Evolutionary conservation across 352 stramenopile species (phyloP), one percentile per base, ranked within the genome.

Genomic region (Globisporangium viniferum): DNA sequence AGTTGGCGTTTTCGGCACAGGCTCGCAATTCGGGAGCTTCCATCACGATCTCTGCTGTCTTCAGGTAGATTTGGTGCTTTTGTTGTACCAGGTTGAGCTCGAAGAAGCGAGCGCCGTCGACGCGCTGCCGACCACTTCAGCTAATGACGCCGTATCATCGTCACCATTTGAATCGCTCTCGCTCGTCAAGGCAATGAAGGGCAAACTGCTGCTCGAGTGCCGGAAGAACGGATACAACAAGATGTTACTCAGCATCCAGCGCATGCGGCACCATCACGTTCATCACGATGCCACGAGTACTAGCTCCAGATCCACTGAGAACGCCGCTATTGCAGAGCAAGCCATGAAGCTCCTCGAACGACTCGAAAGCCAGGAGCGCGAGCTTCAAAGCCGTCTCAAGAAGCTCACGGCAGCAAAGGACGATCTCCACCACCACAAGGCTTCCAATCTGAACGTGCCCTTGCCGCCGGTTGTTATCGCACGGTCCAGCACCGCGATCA

Each of bases 41-140:
- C 58, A 75, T n/a, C 78, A 91, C 62, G 81, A 91, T 31, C 62
- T 91, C n/a, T 76, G 66, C 20, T 90, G 84, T 39, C 48, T 86
- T 5, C 80, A 93, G 71, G 73, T 76, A 0, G 84, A 93, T 51
- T 60, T 87, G 27, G 35, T 76, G 5, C 63, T 90, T 8, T 31
- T 87, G 29, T 56, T 89, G 8, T 92, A 87, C 39, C 73, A 86
- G 33, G 44, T 78, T 54, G 85, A 93, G 59, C 63, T 93, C 3
- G 71, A 92, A 41, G 76, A 74, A 35, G 79, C 78, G 12, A 67
- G 57, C n/a, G 57, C 67, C 20, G 53, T 80, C 0, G 78, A 89
- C 29, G 56, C 58, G 0, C 48, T 78, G n/a, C 70, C 70, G 5
- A 48, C 36, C 31, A 63, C 2, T 20, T 41, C 2, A 24, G 15